Base-by-base conservation (phyloP, 345 rosid genomes). In the Durio zibethinus region DNA sequence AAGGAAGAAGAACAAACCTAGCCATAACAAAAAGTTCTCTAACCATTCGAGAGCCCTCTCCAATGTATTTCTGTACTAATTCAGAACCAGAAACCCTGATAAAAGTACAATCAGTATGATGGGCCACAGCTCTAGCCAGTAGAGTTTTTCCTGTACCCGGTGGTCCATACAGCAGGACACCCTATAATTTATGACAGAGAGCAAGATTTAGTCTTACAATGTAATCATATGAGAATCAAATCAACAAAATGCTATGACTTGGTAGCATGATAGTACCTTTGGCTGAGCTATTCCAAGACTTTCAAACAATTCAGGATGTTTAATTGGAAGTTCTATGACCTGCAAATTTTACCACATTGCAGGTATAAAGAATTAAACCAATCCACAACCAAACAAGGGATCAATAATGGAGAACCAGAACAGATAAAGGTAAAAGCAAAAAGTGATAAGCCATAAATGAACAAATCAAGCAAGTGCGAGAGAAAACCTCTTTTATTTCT, bases 1-100 rank as follows among this genome's bases (percentile, higher is more conserved):
- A 4, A 25, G 56, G 74, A 73, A 38, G 54, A 35, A 23, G 65
- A 59, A 78, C 93, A 25, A 82, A 96, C 99, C 98, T 90, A 61
- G 99, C 99, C 99, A 96, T 96, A 70, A 96, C 98, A 72, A 96
- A 96, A 38, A 96, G 95, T 86, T 96, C 99, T 76, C 99, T 87
- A 72, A 96, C 98, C 99, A 96, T 96, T 85, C 99, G 89, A 63
- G 98, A 96, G 56, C 98, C 99, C 86, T 94, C 98, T 75, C 99
- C 99, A 83, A 96, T 93, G 88, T 96, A 96, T 72, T 96, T 93
- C 86, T 93, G 97, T 69, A 96, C 99, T 67, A 96, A 85, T 83
- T 93, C 98, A 45, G 99, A 95, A 73, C 99, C 98, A 82, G 96
- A 95, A 78, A 96, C 99, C 92, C 99, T 91, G 82, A 96, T 96